Conservation (phyloP, 1,284 basidiomycete species). For the Microbotryum violaceum region DNA sequence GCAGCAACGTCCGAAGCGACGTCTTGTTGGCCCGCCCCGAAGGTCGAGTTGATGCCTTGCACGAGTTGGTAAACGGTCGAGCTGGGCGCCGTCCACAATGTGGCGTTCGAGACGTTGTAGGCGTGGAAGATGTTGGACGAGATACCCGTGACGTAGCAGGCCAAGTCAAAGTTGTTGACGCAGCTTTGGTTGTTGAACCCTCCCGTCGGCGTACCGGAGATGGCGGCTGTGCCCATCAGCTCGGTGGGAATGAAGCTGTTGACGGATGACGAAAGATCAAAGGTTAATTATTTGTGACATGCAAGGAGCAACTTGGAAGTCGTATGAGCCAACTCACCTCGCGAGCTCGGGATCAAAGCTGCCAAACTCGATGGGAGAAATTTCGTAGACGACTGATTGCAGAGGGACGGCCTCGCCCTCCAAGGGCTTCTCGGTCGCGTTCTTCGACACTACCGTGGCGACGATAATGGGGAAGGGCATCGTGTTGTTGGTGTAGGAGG, state of each 20-base stretch:
- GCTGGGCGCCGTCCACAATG: conserved; percentile 33
- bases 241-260: conserved; percentile 52
- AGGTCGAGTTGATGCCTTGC: conserved; percentile 35
- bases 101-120: conserved; percentile 7
- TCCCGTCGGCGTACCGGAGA: conserved; percentile 46
- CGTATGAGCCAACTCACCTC: neutral
- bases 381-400: conserved; percentile 26
- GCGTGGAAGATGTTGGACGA: conserved; percentile 39
- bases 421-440: conserved; percentile 5
- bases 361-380: conserved; percentile 51
- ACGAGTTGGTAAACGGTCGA: conserved; percentile 36
- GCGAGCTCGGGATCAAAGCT: conserved; percentile 59
- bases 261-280: no score
- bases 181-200: conserved; percentile 53
- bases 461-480: conserved; percentile 29
- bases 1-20: conserved; percentile 23
- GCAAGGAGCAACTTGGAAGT: no score
- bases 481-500: conserved; percentile 9
- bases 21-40: conserved; percentile 9
- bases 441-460: conserved; percentile 14
- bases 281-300: no score
- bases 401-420: conserved; percentile 4
- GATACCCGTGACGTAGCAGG: conserved; percentile 44
- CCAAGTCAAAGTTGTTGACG: conserved; percentile 60
- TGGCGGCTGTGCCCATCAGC: conserved; percentile 53